Evolutionary conservation across 2,329 filamentous ascomycete genomes (phyloP).

Genomic region (Pseudopithomyces chartarum): DNA sequence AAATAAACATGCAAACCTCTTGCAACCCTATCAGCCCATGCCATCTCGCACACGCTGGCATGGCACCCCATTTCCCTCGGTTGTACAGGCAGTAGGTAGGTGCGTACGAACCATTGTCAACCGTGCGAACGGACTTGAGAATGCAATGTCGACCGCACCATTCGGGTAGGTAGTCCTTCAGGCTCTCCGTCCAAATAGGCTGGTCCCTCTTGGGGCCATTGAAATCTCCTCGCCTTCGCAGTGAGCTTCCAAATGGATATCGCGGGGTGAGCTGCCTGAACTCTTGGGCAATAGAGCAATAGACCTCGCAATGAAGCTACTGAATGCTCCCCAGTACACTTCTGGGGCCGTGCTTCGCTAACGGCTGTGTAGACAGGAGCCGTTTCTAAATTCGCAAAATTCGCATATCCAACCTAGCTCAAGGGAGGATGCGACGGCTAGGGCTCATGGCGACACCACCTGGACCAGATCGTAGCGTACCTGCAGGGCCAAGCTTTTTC

Average conservation of each 20-base stretch:
- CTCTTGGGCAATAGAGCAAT: not conserved
- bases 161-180: not conserved
- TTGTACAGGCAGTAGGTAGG: not conserved
- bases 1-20: slow-evolving; percentile 3
- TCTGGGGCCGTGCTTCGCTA: not conserved
- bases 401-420: not conserved
- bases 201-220: not conserved
- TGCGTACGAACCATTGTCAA: not conserved
- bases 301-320: not conserved
- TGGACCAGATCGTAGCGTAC: slow-evolving; percentile 7
- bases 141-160: not conserved
- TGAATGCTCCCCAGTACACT: not conserved
- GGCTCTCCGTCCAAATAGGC: not conserved
- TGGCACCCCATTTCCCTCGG: not conserved
- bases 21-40: not conserved
- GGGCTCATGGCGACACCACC: slow-evolving; percentile 1
- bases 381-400: not conserved
- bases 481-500: slow-evolving; percentile 10
- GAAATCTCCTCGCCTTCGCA: not conserved
- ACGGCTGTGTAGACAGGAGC: not conserved
- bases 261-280: not conserved
- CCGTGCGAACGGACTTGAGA: slow-evolving; percentile 4
- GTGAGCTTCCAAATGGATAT: slow-evolving; percentile 1
- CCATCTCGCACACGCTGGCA: not conserved
- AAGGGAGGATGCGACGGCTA: slow-evolving; percentile 1